phyloP scores from a whole-genome alignment of 345 rosid species.

The Eucalyptus microcorys region DNA sequence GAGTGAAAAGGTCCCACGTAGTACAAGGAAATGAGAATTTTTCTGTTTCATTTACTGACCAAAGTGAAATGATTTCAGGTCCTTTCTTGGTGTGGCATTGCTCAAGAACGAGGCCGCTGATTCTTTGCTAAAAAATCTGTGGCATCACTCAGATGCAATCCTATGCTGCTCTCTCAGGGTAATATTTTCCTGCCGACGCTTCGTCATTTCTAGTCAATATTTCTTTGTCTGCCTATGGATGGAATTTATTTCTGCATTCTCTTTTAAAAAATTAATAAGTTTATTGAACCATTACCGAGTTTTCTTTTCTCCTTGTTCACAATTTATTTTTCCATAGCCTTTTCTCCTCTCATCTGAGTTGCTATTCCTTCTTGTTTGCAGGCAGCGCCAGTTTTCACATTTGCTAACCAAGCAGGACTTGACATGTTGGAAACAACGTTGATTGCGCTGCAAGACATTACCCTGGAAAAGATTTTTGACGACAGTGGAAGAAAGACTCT shows the following conservation, averaged over 20 bases:
- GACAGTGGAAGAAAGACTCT: constrained; percentile 59
- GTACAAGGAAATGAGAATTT: neutral
- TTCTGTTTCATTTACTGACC: neutral
- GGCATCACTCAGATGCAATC: constrained; percentile 87
- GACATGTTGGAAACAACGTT: constrained; percentile 98
- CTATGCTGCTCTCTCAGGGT: constrained; percentile 92
- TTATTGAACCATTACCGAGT: neutral
- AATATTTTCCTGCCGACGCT: neutral
- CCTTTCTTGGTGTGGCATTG: constrained; percentile 72
- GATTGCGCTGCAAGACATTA: constrained; percentile 70
- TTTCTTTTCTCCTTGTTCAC: neutral
- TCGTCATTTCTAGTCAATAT: neutral
- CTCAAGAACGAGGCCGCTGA: constrained; percentile 68
- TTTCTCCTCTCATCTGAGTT: neutral
- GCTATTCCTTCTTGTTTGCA: constrained; percentile 3
- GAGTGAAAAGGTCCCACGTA: neutral
- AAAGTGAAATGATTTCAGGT: constrained; percentile 20
- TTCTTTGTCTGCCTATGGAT: neutral
- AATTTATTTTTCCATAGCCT: neutral
- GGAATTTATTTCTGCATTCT: neutral
- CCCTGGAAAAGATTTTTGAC: constrained; percentile 65
- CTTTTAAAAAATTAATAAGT: neutral
- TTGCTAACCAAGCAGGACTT: constrained; percentile 92
- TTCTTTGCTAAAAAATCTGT: constrained; percentile 61
- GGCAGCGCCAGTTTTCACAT: constrained; percentile 67